A percentile compares a stretch with the other conserved stretches of the same genome.
These are phyloP conservation scores for Penicillium robsamsonii DNA, from an alignment of 495 filamentous ascomycete species.

Conservation along the genomic window DNA sequence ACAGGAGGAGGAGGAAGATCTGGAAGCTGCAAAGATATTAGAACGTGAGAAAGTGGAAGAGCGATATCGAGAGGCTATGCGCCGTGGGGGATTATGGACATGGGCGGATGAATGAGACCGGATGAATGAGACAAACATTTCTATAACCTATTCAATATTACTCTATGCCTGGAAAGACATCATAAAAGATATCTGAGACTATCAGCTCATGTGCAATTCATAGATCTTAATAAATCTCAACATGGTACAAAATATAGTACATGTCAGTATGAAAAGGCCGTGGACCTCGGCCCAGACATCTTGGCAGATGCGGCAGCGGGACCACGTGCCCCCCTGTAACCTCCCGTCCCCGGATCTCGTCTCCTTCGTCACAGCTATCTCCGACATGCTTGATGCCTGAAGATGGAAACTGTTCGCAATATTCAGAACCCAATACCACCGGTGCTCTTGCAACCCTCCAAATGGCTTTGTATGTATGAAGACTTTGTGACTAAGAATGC, in stretches of 20 bases:
- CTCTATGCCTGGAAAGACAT: not conserved
- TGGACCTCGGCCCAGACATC: conserved; percentile 23
- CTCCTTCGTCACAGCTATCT: conserved; percentile 9
- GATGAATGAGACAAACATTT: conserved; percentile 59
- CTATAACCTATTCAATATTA: not conserved
- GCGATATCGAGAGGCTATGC: conserved; percentile 78
- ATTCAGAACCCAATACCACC: conserved; percentile 31
- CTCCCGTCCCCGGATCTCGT: conserved; percentile 11
- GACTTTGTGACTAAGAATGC: conserved; percentile 94
- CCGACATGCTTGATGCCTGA: conserved; percentile 9
- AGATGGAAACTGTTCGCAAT: conserved; percentile 38
- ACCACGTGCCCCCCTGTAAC: conserved; percentile 20
- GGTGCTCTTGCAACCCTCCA: conserved; percentile 57
- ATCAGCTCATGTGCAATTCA: not conserved
- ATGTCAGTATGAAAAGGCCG: conserved; percentile 1
- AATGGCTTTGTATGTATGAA: conserved; percentile 77
- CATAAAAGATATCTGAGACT: not conserved
- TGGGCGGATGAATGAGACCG: conserved; percentile 73
- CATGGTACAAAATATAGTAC: not conserved
- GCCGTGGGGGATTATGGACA: conserved; percentile 67
- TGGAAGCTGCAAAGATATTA: conserved; percentile 55
- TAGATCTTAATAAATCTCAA: not conserved
- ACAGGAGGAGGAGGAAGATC: conserved; percentile 67
- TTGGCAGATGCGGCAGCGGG: conserved; percentile 16
- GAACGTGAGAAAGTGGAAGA: conserved; percentile 65